Evolutionary conservation across 768 basidiomycete genomes (phyloP).

Genomic region (Kwoniella mangroviensis): DNA sequence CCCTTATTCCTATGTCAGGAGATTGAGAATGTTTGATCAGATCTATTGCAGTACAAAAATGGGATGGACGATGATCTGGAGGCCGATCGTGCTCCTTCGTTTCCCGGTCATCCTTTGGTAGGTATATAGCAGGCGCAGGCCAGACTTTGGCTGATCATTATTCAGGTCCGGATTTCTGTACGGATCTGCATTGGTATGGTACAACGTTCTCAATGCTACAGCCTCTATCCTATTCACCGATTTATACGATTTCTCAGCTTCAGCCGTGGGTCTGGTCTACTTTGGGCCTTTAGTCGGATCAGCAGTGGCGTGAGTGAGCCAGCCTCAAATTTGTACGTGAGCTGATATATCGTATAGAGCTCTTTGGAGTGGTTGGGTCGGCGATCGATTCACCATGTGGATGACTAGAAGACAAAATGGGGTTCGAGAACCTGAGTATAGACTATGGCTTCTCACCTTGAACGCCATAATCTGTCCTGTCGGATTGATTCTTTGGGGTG

Average conservation of each 20-base stretch:
- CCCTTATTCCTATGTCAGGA: background rate
- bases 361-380: conserved; percentile 13
- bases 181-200: conserved; percentile 12
- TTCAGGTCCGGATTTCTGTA: conserved; percentile 19
- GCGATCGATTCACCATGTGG: conserved; percentile 12
- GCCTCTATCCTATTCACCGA: background rate
- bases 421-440: conserved; percentile 16
- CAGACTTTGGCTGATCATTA: no score
- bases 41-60: background rate
- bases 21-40: conserved; percentile 7
- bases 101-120: conserved; percentile 18
- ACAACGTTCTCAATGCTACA: conserved; percentile 18
- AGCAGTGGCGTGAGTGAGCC: background rate
- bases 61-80: conserved; percentile 13
- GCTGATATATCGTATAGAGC: background rate
- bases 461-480: conserved; percentile 8
- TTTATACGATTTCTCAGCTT: conserved; percentile 2
- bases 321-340: background rate
- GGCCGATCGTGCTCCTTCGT: conserved; percentile 18
- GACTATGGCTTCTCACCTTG: conserved; percentile 8
- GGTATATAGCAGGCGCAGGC: background rate
- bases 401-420: conserved; percentile 1
- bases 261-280: conserved; percentile 7
- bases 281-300: conserved; percentile 8
- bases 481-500: conserved; percentile 20